Evolutionary conservation across 441 rosid genomes (phyloP).

Genomic region (Hura crepitans): DNA sequence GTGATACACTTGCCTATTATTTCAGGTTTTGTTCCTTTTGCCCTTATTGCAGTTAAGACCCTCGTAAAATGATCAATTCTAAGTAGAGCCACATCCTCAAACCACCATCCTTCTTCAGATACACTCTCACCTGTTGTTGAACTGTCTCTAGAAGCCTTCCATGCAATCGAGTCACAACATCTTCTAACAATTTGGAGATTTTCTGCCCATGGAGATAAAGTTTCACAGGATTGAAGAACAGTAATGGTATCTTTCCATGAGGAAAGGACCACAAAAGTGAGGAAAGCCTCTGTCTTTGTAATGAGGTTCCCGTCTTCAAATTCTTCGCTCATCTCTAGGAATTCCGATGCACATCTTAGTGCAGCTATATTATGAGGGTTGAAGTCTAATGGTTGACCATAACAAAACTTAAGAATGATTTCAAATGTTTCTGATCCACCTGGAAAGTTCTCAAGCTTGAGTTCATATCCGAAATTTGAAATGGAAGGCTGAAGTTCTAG

Average conservation of each 20-base stretch:
- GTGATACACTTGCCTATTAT: conserved; percentile 51
- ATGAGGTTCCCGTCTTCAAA: conserved; percentile 72
- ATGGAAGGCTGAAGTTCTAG: conserved; percentile 59
- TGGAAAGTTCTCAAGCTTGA: conserved; percentile 70
- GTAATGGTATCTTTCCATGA: conserved; percentile 78
- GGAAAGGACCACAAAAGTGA: conserved; percentile 64
- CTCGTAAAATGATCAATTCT: conserved; percentile 64
- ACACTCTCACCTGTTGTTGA: conserved; percentile 29
- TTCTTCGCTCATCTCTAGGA: conserved; percentile 80
- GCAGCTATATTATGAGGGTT: conserved; percentile 54
- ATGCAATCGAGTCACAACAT: conserved; percentile 74
- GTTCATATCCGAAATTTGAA: conserved; percentile 45
- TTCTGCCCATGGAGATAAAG: conserved; percentile 75
- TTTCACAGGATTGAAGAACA: conserved; percentile 59
- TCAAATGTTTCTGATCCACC: conserved; percentile 72
- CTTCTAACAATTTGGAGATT: conserved; percentile 74
- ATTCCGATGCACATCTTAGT: conserved; percentile 75
- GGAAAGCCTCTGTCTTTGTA: conserved; percentile 72
- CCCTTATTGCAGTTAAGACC: conserved; percentile 54
- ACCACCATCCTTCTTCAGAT: conserved; percentile 42
- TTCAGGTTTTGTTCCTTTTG: conserved; percentile 49
- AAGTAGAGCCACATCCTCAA: conserved; percentile 53
- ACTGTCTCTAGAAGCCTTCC: conserved; percentile 55
- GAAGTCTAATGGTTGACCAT: conserved; percentile 55
- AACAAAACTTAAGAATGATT: conserved; percentile 59